These are phyloP conservation scores for Vitis hybrid DNA, from an alignment of 177 flowering plant genomes.

Conservation along the genomic window DNA sequence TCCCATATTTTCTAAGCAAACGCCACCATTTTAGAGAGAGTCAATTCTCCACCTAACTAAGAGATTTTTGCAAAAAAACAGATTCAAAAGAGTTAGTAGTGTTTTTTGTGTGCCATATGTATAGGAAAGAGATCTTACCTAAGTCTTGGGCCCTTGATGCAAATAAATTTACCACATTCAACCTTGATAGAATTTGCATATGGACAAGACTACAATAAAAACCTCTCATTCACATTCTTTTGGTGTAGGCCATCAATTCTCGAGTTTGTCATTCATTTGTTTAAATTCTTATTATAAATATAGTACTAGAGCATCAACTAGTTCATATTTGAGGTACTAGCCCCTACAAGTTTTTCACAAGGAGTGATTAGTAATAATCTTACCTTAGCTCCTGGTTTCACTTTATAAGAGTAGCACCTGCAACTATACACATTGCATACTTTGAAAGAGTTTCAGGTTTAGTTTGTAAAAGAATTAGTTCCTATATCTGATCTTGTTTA, in stretches of 20 bases:
- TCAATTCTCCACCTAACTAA: conserved; percentile 71
- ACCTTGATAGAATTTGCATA: conserved; percentile 53
- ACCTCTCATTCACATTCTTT: conserved; percentile 76
- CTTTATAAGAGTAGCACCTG: too few species aligned
- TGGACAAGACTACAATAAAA: conserved; percentile 71
- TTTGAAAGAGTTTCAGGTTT: too few species aligned
- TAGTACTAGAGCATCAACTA: too few species aligned
- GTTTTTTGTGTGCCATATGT: too few species aligned
- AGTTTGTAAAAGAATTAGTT: too few species aligned
- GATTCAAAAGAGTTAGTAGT: not conserved
- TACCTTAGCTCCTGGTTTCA: too few species aligned
- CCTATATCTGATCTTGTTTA: too few species aligned
- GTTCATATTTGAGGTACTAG: too few species aligned
- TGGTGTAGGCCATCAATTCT: conserved; percentile 57
- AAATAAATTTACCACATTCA: conserved; percentile 67
- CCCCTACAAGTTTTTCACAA: too few species aligned
- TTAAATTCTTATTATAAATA: too few species aligned
- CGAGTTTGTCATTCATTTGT: conserved; percentile 35
- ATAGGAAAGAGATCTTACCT: conserved; percentile 39
- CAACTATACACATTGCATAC: too few species aligned
- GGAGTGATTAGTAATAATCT: too few species aligned
- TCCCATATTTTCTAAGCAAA: conserved; percentile 71
- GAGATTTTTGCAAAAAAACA: conserved; percentile 52
- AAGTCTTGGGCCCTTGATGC: conserved; percentile 72
- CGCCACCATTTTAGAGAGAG: conserved; percentile 49